These are phyloP conservation scores for Colletotrichum sp. DNA, from an alignment of 2,329 filamentous ascomycete species.

Conservation along the genomic window DNA sequence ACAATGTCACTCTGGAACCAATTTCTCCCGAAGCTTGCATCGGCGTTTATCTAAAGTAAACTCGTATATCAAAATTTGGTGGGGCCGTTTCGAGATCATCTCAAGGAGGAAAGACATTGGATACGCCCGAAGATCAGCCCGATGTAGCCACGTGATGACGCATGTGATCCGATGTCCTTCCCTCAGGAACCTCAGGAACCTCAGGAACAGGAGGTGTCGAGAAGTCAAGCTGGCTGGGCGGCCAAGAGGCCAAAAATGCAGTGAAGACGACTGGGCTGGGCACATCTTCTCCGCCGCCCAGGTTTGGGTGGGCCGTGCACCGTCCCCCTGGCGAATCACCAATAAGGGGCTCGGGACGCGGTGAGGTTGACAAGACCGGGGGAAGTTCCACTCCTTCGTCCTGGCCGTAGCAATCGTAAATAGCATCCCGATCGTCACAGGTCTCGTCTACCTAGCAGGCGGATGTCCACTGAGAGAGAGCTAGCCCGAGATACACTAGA, in stretches of 20 bases:
- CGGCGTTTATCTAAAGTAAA: constrained; percentile 16
- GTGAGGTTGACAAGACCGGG: background rate
- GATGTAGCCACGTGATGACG: constrained; percentile 2
- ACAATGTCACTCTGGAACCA: constrained; percentile 9
- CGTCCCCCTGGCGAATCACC: background rate
- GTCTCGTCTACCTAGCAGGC: background rate
- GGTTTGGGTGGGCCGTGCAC: constrained; percentile 8
- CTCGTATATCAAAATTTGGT: constrained; percentile 19
- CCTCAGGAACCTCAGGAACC: background rate
- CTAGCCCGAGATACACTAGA: background rate
- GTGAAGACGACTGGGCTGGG: background rate
- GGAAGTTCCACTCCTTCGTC: constrained; percentile 1
- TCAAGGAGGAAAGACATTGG: constrained; percentile 4
- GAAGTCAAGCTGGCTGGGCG: background rate
- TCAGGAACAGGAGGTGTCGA: background rate
- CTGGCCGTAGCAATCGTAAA: constrained; percentile 14
- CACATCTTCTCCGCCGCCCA: background rate
- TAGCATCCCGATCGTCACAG: constrained; percentile 5
- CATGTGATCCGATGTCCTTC: constrained; percentile 1
- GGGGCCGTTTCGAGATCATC: constrained; percentile 20
- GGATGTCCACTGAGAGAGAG: background rate
- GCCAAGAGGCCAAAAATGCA: constrained; percentile 19
- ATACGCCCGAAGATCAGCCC: background rate
- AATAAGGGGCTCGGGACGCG: background rate
- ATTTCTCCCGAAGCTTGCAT: constrained; percentile 18